Percentiles rank a stretch among this genome's conserved stretches.
Conservation (phyloP, 1,284 basidiomycete genomes). For the Pulveroboletus ridleyi region DNA sequence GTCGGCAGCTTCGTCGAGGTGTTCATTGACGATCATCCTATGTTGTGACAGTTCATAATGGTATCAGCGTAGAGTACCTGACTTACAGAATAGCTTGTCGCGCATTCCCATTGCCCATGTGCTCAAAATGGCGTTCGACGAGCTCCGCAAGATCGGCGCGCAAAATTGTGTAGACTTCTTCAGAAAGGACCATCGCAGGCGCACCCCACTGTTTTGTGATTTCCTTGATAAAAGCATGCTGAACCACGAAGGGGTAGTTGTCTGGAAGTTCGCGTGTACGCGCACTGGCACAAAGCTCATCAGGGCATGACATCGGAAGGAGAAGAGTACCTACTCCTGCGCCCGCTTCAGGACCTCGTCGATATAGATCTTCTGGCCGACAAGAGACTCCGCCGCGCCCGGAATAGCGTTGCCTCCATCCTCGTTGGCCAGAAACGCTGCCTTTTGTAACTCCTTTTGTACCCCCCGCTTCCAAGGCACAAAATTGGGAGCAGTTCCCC, state of each 20-base stretch:
- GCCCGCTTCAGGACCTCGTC: constrained; percentile 61
- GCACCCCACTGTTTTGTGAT: constrained; percentile 55
- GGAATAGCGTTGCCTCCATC: constrained; percentile 20
- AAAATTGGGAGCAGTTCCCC: constrained; percentile 58
- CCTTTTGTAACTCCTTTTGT: constrained; percentile 16
- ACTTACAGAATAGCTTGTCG: constrained; percentile 61
- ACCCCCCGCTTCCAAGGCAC: constrained; percentile 38
- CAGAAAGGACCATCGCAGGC: constrained; percentile 57
- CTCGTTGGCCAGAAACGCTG: constrained; percentile 52
- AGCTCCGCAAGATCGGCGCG: constrained; percentile 46
- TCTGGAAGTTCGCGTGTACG: constrained; percentile 73
- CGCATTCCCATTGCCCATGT: constrained; percentile 58
- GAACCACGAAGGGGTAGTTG: constrained; percentile 68
- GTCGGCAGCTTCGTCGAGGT: constrained; percentile 50
- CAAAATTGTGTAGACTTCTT: constrained; percentile 47
- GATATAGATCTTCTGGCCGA: constrained; percentile 48
- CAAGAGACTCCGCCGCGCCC: constrained; percentile 28
- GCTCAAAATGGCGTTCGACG: constrained; percentile 48
- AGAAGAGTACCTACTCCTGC: constrained; percentile 45
- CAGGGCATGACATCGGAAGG: not conserved
- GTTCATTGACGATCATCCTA: constrained; percentile 54
- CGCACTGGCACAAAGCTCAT: constrained; percentile 46
- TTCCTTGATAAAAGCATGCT: constrained; percentile 51
- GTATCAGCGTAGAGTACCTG: not conserved
- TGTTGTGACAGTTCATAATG: not conserved